Percentiles rank a stretch among this genome's conserved stretches.
phyloP scores from a whole-genome alignment of 1,284 basidiomycete genomes.

The Ustilago vetiveriae region DNA sequence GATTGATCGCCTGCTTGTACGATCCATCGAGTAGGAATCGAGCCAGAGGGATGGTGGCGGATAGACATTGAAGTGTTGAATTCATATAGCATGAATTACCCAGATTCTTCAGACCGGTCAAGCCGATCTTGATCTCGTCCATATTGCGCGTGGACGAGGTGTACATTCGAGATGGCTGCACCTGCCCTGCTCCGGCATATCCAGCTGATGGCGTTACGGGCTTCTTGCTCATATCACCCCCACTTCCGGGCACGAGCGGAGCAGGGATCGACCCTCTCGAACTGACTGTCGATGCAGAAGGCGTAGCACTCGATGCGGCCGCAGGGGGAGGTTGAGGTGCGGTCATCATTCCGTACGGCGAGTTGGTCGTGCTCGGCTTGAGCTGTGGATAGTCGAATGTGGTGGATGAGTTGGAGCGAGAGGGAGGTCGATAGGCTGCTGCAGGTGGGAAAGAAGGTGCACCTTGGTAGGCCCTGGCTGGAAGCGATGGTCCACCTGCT shows the following conservation, averaged over 20 bases:
- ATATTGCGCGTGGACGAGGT: constrained; percentile 21
- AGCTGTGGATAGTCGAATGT: constrained; percentile 60
- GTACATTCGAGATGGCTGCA: constrained; percentile 39
- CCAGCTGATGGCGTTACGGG: no score
- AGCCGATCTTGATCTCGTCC: constrained; percentile 59
- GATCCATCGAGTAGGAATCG: constrained; percentile 71
- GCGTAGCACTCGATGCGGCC: constrained; percentile 37
- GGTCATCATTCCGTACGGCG: constrained; percentile 32
- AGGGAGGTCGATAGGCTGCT: constrained; percentile 34
- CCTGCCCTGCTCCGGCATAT: no score
- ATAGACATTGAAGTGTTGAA: constrained; percentile 65
- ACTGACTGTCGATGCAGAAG: constrained; percentile 13
- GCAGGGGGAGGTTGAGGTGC: constrained; percentile 45
- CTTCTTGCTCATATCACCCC: no score
- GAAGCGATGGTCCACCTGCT: constrained; percentile 58
- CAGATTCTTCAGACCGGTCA: constrained; percentile 65
- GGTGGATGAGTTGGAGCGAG: constrained; percentile 33
- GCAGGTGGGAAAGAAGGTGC: constrained; percentile 51
- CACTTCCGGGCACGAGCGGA: constrained; percentile 20
- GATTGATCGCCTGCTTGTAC: constrained; percentile 88
- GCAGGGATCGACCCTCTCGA: constrained; percentile 16
- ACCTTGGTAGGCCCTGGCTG: constrained; percentile 55
- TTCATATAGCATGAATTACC: constrained; percentile 68
- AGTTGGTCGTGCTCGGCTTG: constrained; percentile 18
- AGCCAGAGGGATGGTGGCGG: constrained; percentile 61